These are phyloP conservation scores for Lyophyllum shimeji DNA, from an alignment of 768 basidiomycete species.

Conservation along the genomic window DNA sequence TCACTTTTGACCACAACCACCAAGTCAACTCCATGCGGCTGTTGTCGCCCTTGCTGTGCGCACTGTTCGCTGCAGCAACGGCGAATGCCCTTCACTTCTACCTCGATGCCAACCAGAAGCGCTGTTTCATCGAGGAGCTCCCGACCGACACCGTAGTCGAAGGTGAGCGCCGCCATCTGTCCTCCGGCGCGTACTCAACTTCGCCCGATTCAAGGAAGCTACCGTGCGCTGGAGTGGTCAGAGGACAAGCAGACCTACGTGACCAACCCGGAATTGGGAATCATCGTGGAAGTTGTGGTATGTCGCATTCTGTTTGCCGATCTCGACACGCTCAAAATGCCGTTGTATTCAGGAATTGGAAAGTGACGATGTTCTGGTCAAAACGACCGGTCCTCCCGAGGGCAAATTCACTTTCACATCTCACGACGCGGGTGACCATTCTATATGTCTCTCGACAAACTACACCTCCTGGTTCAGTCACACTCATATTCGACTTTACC, in stretches of 20 bases:
- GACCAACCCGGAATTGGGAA: constrained; percentile 76
- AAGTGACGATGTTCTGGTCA: constrained; percentile 76
- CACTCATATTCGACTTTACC: constrained; percentile 90
- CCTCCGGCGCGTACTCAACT: background rate
- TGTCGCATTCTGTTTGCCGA: constrained; percentile 25
- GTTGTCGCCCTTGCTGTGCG: constrained; percentile 29
- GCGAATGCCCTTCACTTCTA: constrained; percentile 92
- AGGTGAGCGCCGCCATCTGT: constrained; percentile 45
- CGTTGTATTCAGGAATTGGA: constrained; percentile 71
- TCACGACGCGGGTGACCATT: constrained; percentile 94
- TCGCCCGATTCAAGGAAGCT: constrained; percentile 69
- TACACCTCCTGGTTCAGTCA: constrained; percentile 85
- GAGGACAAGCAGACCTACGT: constrained; percentile 67
- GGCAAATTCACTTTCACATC: constrained; percentile 98
- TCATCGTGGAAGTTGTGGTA: constrained; percentile 90
- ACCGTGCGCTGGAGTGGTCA: constrained; percentile 90
- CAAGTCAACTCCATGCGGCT: constrained; percentile 22
- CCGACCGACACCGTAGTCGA: constrained; percentile 95
- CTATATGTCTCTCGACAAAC: constrained; percentile 93
- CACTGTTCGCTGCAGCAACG: constrained; percentile 39
- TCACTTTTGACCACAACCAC: background rate
- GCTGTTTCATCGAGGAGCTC: constrained; percentile 96
- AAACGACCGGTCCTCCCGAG: constrained; percentile 86
- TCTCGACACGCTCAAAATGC: background rate
- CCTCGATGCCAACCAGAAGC: constrained; percentile 88